Conservation (phyloP, 768 basidiomycete genomes). For the Suillus sp. region DNA sequence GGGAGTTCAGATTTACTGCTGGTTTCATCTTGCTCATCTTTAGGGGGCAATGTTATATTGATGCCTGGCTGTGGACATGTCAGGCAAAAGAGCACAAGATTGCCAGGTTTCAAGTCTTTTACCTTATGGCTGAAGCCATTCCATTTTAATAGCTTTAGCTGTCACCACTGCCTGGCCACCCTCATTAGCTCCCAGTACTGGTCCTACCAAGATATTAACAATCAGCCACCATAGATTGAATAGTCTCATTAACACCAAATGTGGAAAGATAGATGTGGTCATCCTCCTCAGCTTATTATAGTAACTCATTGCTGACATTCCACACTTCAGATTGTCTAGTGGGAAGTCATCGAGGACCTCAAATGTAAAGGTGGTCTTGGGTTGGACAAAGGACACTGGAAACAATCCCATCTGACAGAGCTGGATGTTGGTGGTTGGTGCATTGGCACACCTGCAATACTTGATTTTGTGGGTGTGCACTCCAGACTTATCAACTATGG, state of each 20-base stretch:
- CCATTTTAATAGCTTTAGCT: not conserved
- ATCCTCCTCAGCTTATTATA: not conserved
- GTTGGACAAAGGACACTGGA: no score
- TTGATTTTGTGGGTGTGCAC: no score
- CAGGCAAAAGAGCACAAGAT: no score
- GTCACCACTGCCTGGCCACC: not conserved
- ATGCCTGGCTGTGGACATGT: no score
- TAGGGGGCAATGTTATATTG: slow-evolving; percentile 6
- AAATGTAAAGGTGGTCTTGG: no score
- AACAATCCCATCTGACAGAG: no score
- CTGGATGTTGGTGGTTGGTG: no score
- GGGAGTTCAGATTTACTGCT: not conserved
- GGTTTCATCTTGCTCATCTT: not conserved
- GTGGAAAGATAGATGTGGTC: not conserved
- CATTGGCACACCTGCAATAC: no score
- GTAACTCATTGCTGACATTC: no score
- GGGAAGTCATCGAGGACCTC: no score
- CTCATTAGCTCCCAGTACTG: not conserved
- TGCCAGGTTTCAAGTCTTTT: not conserved
- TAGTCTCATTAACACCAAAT: not conserved
- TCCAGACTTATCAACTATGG: not conserved
- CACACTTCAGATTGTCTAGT: no score
- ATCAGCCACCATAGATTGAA: no score
- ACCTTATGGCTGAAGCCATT: not conserved
- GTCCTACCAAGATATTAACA: not conserved